A percentile compares a stretch with the other conserved stretches of the same genome.
phyloP scores from a whole-genome alignment of 164 flowering plant genomes.

The Umbellularia californica region DNA sequence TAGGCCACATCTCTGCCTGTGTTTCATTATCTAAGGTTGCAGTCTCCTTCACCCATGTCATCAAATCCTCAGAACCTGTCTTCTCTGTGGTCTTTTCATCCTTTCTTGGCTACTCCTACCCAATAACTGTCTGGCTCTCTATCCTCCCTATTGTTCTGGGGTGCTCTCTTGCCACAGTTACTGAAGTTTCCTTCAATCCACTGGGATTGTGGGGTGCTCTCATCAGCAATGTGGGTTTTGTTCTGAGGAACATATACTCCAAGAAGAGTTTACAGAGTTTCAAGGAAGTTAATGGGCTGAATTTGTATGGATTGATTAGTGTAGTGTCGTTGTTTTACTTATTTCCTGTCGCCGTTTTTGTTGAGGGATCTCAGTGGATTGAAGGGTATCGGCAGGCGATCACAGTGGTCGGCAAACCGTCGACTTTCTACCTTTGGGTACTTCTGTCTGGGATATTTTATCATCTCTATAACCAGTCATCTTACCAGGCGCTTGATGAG shows the following conservation, averaged over 20 bases:
- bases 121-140: conserved; percentile 74
- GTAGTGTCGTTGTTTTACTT: conserved; percentile 65
- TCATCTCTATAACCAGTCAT: conserved; percentile 84
- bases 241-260: conserved; percentile 79
- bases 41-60: conserved; percentile 94
- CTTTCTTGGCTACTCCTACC: conserved; percentile 69
- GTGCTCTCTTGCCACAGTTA: conserved; percentile 77
- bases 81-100: conserved; percentile 77
- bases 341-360: conserved; percentile 71
- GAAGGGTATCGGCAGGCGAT: conserved; percentile 67
- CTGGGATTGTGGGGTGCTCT: conserved; percentile 84
- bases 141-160: conserved; percentile 81
- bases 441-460: conserved; percentile 74
- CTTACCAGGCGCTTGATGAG: conserved; percentile 83
- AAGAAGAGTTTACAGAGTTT: conserved; percentile 68
- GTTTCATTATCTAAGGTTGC: conserved; percentile 92
- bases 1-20: conserved; percentile 89
- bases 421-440: conserved; percentile 77
- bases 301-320: conserved; percentile 81
- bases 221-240: conserved; percentile 88
- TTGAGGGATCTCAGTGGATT: conserved; percentile 88
- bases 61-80: conserved; percentile 85
- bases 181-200: conserved; percentile 80
- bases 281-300: conserved; percentile 79
- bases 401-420: conserved; percentile 41